Conservation (phyloP, 2,329 filamentous ascomycete species). For the Diaporthe sp. region DNA sequence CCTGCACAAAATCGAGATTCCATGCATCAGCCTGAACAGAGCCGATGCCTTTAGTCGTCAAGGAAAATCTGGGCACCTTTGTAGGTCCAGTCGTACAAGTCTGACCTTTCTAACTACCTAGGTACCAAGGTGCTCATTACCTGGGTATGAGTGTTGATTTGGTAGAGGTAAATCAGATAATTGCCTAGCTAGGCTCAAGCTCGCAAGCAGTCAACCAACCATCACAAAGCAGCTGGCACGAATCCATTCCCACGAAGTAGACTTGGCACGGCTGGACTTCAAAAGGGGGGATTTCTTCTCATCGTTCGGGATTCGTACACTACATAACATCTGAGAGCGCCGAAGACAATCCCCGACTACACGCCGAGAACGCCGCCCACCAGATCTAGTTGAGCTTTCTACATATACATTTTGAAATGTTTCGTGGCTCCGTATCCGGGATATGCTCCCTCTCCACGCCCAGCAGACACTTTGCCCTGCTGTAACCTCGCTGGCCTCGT, state of each 20-base stretch:
- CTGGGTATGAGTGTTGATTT: neutral
- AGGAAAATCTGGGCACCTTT: too few relatives aligned
- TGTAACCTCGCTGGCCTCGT: neutral
- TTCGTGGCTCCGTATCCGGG: neutral
- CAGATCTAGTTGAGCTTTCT: slow-evolving; percentile 23
- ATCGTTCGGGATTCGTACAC: slow-evolving; percentile 33
- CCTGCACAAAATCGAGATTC: neutral
- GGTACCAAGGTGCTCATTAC: too few relatives aligned
- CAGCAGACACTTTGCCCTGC: neutral
- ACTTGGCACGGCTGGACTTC: neutral
- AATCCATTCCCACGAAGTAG: neutral
- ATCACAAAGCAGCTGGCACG: neutral
- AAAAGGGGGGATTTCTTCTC: slow-evolving; percentile 31
- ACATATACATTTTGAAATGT: slow-evolving; percentile 29
- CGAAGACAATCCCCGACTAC: slow-evolving; percentile 5
- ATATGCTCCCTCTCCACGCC: neutral
- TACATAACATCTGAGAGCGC: slow-evolving; percentile 18
- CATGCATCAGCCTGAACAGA: neutral
- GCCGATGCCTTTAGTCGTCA: neutral
- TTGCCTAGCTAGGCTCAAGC: neutral
- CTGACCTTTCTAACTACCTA: neutral
- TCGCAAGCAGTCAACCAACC: neutral
- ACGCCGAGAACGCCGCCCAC: slow-evolving; percentile 17
- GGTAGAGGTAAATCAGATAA: neutral
- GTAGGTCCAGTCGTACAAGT: neutral